Conservation (phyloP, 805 yeast species). For the Candida pseudofarinosa region DNA sequence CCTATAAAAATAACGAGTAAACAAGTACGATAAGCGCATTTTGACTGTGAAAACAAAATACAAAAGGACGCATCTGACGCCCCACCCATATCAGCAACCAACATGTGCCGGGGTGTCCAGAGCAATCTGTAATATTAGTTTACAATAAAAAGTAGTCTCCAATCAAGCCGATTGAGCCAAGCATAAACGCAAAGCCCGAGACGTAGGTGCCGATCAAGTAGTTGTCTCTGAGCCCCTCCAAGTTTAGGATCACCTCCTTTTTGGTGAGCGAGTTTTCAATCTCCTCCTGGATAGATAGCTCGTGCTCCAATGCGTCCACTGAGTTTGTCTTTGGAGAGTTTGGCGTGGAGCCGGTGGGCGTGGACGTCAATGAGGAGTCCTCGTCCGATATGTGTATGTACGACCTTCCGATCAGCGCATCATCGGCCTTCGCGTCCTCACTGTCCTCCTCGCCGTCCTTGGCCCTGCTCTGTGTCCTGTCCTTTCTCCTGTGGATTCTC, state of each 20-base stretch:
- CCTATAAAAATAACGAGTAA: not conserved
- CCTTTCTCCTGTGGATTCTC: not conserved
- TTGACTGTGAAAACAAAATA: too few relatives aligned
- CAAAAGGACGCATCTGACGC: too few relatives aligned
- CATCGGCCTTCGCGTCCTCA: conserved; percentile 9
- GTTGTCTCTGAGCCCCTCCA: conserved; percentile 30
- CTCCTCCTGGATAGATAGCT: conserved; percentile 36
- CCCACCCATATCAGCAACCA: too few relatives aligned
- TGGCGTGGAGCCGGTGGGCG: conserved; percentile 25
- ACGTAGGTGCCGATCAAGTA: conserved; percentile 40
- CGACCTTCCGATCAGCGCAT: conserved; percentile 33
- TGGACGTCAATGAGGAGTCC: conserved; percentile 23
- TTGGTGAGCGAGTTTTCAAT: conserved; percentile 40
- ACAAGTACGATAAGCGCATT: not conserved
- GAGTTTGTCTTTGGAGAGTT: conserved; percentile 17
- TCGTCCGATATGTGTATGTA: conserved; percentile 42
- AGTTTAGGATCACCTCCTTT: conserved; percentile 23
- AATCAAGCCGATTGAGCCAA: conserved; percentile 52
- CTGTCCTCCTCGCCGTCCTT: conserved; percentile 4
- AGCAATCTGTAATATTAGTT: too few relatives aligned
- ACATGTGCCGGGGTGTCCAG: too few relatives aligned
- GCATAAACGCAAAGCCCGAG: conserved; percentile 42
- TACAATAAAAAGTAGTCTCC: conserved; percentile 42
- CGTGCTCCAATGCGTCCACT: conserved; percentile 16
- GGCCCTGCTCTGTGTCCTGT: not conserved